Base-by-base conservation (phyloP, 768 basidiomycete species). In the Hygrocybe coccinea region DNA sequence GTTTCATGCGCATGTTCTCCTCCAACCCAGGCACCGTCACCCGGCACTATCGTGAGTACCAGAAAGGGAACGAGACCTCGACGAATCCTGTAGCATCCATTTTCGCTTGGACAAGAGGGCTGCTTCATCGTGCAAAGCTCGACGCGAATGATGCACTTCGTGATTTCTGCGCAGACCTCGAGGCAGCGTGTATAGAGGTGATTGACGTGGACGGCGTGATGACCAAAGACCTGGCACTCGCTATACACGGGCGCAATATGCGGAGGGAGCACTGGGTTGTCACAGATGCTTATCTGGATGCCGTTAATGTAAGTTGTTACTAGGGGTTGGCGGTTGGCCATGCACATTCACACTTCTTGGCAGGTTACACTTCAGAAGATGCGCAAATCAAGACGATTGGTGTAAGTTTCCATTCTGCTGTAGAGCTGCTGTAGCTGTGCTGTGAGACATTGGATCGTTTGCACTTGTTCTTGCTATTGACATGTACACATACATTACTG, bases 71-170 rank as follows among this genome's bases (percentile, higher is more conserved):
- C 56, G 97, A 98, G 77, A 98, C 95, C 10, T 94, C 91, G 55
- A 99, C 95, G 46, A 99, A 99, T 81, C 95, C 95, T 38, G 94
- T 98, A 62, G 95, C 95, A 44, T 93, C 90, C 55, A 97, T 99
- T 76, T 98, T 95, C 65, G 95, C 95, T 7, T 99, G 95, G 95
- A 98, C 95, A 14, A 86, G 97, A 45, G 95, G 95, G 0, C 79
- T 99, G 39, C 74, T 91, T 52, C 92, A 93, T 74, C 87, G 94
- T 61, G 95, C 94, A 60, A 93, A 91, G 76, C 79, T 97, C 33
- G 95, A 99, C 67, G 76, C 75, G 38, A 98, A 95, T 68, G 82
- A 81, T 19, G 76, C 77, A 34, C 81, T 99, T 25, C 76, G 73
- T 51, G 71, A 73, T 45, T 99, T 95, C 73, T 91, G 87, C 63